Conservation (phyloP, 202 grass and related monocot species). For the Carex arenaria region DNA sequence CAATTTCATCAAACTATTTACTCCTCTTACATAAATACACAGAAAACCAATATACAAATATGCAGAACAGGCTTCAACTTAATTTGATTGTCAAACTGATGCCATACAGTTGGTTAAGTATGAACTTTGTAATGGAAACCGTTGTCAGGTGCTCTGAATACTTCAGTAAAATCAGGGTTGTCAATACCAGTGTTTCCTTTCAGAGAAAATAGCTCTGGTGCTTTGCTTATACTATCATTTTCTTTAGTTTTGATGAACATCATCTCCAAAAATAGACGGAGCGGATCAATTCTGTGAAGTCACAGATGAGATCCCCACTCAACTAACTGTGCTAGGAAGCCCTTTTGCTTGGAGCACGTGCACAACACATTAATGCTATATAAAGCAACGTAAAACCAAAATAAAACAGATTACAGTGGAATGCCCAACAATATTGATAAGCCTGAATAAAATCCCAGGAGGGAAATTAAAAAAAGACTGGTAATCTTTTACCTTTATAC, state of each 20-base stretch:
- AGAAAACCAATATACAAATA: neutral
- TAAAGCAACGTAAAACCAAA: neutral
- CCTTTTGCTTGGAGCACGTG: neutral
- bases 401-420: neutral
- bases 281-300: neutral
- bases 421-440: neutral
- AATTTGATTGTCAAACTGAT: neutral
- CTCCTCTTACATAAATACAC: neutral
- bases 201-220: neutral
- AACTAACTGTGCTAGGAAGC: neutral
- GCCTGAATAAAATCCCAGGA: neutral
- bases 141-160: neutral
- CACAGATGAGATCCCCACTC: neutral
- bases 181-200: neutral
- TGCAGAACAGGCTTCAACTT: neutral
- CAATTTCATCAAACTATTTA: constrained; percentile 1
- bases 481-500: constrained; percentile 69
- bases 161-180: neutral
- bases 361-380: neutral
- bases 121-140: neutral
- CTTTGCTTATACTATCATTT: neutral
- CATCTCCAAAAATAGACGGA: neutral
- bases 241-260: neutral
- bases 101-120: neutral
- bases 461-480: neutral